phyloP scores from a whole-genome alignment of 106 monocot genomes.

The Narthecium ossifragum region DNA sequence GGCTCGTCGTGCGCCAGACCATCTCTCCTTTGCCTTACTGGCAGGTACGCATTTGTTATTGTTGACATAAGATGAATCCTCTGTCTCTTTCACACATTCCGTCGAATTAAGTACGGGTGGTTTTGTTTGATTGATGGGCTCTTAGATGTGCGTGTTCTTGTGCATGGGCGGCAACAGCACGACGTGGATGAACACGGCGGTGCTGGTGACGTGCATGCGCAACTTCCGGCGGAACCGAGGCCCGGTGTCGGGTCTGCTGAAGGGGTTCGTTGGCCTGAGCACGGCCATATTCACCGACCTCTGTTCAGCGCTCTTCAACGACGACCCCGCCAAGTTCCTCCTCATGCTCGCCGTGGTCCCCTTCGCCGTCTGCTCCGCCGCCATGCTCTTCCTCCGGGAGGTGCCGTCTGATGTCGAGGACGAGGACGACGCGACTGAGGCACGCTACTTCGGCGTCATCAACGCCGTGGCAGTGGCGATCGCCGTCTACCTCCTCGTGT shows the following conservation, averaged over 20 bases:
- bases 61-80: too few species aligned
- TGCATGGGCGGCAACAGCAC: conserved; percentile 96
- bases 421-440: conserved; percentile 15
- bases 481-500: conserved; percentile 63
- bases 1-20: conserved; percentile 66
- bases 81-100: conserved; percentile 2
- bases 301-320: conserved; percentile 74
- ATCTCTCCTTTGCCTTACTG: conserved; percentile 72
- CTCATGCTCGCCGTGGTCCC: conserved; percentile 72
- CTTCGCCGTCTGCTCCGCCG: conserved; percentile 46
- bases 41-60: conserved; percentile 36
- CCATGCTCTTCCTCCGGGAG: conserved; percentile 81
- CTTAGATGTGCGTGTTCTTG: conserved; percentile 82
- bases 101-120: not conserved
- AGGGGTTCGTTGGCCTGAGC: conserved; percentile 89
- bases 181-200: conserved; percentile 99
- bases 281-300: conserved; percentile 96
- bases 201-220: conserved; percentile 85
- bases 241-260: conserved; percentile 83
- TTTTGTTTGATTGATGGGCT: not conserved
- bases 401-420: not conserved
- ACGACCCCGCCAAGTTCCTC: conserved; percentile 62
- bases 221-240: conserved; percentile 72
- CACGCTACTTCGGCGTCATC: conserved; percentile 50
- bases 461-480: conserved; percentile 61